Percentiles rank a stretch among this genome's conserved stretches.
Evolutionary conservation across 192 early-diverging fungal genomes (phyloP).

Genomic region (Entomortierella lignicola): DNA sequence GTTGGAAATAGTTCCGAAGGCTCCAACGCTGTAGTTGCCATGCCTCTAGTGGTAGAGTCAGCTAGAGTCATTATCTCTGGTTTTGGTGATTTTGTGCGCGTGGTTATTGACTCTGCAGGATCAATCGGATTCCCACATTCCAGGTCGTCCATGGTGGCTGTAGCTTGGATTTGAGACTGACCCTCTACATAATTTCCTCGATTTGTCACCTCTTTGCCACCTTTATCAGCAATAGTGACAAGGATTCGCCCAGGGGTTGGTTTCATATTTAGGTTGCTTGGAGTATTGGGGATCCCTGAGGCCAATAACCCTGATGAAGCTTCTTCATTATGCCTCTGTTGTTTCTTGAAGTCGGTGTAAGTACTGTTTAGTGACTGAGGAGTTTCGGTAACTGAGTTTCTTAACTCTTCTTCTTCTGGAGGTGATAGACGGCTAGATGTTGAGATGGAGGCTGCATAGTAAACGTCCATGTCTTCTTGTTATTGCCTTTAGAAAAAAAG

Average conservation of each 20-base stretch:
- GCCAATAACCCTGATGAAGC: background rate
- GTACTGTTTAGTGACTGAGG: background rate
- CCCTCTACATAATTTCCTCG: background rate
- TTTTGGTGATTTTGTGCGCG: background rate
- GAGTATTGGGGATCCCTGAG: background rate
- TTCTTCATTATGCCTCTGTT: background rate
- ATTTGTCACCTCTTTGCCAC: background rate
- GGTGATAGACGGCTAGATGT: constrained; percentile 25
- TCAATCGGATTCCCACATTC: constrained; percentile 3
- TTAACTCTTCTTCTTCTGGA: constrained; percentile 24
- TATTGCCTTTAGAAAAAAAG: background rate
- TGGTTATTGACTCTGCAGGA: background rate
- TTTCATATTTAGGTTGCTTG: background rate
- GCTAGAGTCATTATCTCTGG: background rate
- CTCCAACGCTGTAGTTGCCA: background rate
- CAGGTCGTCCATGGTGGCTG: constrained; percentile 3
- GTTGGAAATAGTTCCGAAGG: background rate
- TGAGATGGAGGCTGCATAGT: constrained; percentile 11
- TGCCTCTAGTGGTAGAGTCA: background rate
- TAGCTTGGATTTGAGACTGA: constrained; percentile 8
- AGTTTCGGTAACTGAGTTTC: background rate
- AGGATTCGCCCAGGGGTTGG: background rate
- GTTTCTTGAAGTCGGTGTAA: background rate
- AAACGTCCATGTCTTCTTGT: constrained; percentile 14
- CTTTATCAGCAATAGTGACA: background rate